These are phyloP conservation scores for Dryadomyces sulphureus DNA, from an alignment of 2,329 filamentous ascomycete genomes.

Conservation along the genomic window DNA sequence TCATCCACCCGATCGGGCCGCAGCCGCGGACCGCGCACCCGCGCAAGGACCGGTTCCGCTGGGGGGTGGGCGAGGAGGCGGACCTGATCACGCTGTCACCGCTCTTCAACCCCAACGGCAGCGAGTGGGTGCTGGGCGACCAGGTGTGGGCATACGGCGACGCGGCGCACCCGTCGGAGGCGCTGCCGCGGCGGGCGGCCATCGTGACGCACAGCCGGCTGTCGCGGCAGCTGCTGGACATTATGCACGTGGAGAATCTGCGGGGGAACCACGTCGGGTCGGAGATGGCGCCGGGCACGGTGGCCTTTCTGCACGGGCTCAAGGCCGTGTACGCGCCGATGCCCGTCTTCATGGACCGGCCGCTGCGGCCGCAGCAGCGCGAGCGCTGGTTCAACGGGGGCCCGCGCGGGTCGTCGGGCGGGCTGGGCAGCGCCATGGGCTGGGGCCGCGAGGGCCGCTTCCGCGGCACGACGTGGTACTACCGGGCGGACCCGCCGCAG, in stretches of 20 bases:
- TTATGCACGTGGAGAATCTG: conserved; percentile 66
- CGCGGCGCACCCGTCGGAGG: conserved; percentile 28
- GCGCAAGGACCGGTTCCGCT: conserved; percentile 14
- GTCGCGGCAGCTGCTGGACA: conserved; percentile 54
- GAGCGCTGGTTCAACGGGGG: conserved; percentile 47
- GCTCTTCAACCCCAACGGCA: conserved; percentile 62
- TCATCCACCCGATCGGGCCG: conserved; percentile 45
- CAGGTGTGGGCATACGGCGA: conserved; percentile 54
- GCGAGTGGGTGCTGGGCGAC: conserved; percentile 56
- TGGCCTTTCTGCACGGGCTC: conserved; percentile 60
- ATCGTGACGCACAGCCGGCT: conserved; percentile 65
- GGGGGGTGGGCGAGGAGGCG: conserved; percentile 18
- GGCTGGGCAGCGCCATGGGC: conserved; percentile 40
- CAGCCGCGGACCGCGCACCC: conserved; percentile 13
- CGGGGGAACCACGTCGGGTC: conserved; percentile 62
- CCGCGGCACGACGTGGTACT: conserved; percentile 47
- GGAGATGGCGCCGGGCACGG: conserved; percentile 65
- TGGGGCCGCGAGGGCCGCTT: conserved; percentile 44
- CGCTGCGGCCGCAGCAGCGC: conserved; percentile 44
- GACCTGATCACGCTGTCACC: conserved; percentile 46
- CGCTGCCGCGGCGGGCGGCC: conserved; percentile 58
- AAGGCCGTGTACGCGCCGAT: conserved; percentile 69
- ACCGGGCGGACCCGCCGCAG: conserved; percentile 39
- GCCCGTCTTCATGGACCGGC: conserved; percentile 64
- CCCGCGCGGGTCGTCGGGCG: conserved; percentile 32